Percentiles rank a stretch among this genome's conserved stretches.
Evolutionary conservation across 2,329 filamentous ascomycete genomes (phyloP).

Genomic region (Epichloe hybrida): DNA sequence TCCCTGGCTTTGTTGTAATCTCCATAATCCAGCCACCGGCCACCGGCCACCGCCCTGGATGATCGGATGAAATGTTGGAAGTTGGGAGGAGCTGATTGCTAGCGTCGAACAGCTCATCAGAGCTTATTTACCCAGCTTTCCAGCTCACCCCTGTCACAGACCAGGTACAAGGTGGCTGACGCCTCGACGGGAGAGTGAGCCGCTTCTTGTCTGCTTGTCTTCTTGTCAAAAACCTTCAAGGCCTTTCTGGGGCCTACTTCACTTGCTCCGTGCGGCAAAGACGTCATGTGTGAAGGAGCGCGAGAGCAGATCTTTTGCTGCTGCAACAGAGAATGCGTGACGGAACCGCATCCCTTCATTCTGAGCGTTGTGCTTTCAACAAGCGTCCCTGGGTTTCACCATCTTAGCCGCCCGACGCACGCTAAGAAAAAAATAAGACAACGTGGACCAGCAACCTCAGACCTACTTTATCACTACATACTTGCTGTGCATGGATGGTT

Average conservation of each 20-base stretch:
- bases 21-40: neutral
- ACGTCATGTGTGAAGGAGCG: too few relatives aligned
- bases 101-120: neutral
- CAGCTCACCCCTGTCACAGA: conserved; percentile 1
- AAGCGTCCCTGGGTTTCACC: too few relatives aligned
- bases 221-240: too few relatives aligned
- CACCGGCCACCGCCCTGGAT: neutral
- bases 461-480: neutral
- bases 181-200: too few relatives aligned
- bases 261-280: too few relatives aligned
- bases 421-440: neutral
- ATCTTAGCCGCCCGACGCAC: neutral
- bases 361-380: too few relatives aligned
- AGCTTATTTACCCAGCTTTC: too few relatives aligned
- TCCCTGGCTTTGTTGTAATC: neutral
- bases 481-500: neutral
- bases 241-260: too few relatives aligned
- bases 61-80: neutral
- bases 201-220: too few relatives aligned
- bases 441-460: conserved; percentile 2
- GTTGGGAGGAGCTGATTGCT: neutral
- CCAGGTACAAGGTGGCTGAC: neutral
- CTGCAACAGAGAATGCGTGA: too few relatives aligned
- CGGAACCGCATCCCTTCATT: too few relatives aligned
- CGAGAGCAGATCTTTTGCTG: too few relatives aligned